A percentile compares a stretch with the other conserved stretches of the same genome.
These are phyloP conservation scores for Trichoderma virens DNA, from an alignment of 495 filamentous ascomycete genomes.

Conservation along the genomic window DNA sequence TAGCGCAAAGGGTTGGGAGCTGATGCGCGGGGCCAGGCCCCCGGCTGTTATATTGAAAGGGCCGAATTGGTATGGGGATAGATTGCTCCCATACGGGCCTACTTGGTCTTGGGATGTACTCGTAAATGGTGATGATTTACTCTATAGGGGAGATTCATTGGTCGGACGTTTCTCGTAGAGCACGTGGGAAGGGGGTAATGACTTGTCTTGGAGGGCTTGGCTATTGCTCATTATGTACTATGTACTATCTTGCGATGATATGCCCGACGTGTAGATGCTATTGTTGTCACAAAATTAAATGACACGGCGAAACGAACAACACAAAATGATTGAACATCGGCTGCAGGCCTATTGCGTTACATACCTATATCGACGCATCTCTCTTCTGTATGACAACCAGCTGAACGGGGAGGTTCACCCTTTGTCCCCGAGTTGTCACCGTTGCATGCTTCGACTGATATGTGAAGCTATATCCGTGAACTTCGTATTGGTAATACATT, in stretches of 20 bases:
- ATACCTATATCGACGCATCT: not conserved
- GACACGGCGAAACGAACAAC: not conserved
- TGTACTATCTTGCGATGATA: too few relatives aligned
- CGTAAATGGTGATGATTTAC: not conserved
- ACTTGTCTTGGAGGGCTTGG: too few relatives aligned
- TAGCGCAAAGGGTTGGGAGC: not conserved
- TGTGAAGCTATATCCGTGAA: not conserved
- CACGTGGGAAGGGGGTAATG: too few relatives aligned
- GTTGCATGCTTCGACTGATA: not conserved
- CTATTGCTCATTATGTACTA: too few relatives aligned
- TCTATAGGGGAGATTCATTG: not conserved
- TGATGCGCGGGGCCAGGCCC: not conserved
- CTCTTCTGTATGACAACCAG: not conserved
- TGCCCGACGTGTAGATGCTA: too few relatives aligned
- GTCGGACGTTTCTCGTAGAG: too few relatives aligned
- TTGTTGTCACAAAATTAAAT: too few relatives aligned
- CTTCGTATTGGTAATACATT: too few relatives aligned
- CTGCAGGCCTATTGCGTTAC: not conserved
- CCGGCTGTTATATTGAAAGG: not conserved
- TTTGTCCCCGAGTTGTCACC: not conserved
- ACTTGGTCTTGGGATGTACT: too few relatives aligned
- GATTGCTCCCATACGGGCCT: not conserved
- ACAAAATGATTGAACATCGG: not conserved
- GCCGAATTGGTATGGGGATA: constrained; percentile 3
- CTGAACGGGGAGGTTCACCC: not conserved